Percentiles rank a stretch among this genome's conserved stretches.
Evolutionary conservation across 1,284 basidiomycete genomes (phyloP).

Genomic region (Entoloma clypeatum): DNA sequence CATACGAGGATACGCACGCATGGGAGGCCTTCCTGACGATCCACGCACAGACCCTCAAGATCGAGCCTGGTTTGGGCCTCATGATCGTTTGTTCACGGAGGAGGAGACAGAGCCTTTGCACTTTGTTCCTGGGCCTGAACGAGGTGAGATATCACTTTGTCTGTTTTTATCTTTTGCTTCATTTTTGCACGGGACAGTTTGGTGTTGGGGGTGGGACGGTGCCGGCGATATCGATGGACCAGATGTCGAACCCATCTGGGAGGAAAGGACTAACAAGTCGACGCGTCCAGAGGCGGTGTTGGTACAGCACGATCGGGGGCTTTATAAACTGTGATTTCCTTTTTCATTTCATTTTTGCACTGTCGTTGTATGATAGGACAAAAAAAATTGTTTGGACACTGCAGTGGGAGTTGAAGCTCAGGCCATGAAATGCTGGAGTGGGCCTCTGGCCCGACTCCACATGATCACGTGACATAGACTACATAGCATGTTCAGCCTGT

Average conservation of each 20-base stretch:
- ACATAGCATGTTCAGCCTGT: too few species aligned
- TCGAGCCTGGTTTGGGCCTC: conserved; percentile 91
- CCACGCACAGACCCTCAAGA: conserved; percentile 94
- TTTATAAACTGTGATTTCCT: neutral
- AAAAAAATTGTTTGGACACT: too few species aligned
- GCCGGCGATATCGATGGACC: conserved; percentile 94
- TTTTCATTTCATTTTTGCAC: too few species aligned
- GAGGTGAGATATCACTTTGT: conserved; percentile 60
- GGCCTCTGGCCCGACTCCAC: too few species aligned
- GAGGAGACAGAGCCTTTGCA: conserved; percentile 78
- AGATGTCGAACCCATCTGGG: conserved; percentile 95
- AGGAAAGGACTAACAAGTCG: conserved; percentile 71
- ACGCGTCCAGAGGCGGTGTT: conserved; percentile 57
- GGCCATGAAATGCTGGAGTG: too few species aligned
- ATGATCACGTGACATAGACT: too few species aligned
- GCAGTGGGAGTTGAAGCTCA: too few species aligned
- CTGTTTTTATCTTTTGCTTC: conserved; percentile 4
- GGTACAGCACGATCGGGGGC: conserved; percentile 71
- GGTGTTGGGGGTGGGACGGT: conserved; percentile 99
- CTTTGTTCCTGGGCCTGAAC: conserved; percentile 80
- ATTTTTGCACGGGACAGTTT: conserved; percentile 52
- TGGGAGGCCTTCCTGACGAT: conserved; percentile 91
- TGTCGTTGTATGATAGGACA: too few species aligned
- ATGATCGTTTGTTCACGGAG: conserved; percentile 85
- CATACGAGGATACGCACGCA: conserved; percentile 87